Percentiles rank a stretch among this genome's conserved stretches.
phyloP scores from a whole-genome alignment of 2,329 filamentous ascomycete species.

The Thelonectria rubi region DNA sequence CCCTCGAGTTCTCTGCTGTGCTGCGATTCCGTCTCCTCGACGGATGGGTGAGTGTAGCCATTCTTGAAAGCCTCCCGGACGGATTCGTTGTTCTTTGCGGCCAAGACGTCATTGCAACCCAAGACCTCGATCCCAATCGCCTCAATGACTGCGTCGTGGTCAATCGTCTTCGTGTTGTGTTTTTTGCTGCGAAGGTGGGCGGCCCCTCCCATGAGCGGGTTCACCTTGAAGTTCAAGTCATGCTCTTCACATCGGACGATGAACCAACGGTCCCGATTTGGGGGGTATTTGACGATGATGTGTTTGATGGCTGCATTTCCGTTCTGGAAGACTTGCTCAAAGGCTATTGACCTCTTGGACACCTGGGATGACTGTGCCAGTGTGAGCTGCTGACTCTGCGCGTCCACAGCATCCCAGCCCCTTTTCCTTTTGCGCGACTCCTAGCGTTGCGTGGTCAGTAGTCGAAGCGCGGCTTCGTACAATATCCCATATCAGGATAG shows the following conservation, averaged over 20 bases:
- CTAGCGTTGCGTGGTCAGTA: conserved; percentile 1
- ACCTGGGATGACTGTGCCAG: neutral
- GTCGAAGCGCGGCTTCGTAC: neutral
- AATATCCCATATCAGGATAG: neutral
- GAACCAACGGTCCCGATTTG: conserved; percentile 16
- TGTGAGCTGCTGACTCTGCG: conserved; percentile 11
- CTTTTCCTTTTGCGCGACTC: conserved; percentile 26
- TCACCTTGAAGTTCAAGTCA: conserved; percentile 21
- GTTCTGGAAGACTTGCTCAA: conserved; percentile 30
- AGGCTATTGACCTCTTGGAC: conserved; percentile 25
- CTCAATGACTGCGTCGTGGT: conserved; percentile 16
- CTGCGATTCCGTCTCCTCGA: neutral
- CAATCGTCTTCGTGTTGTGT: conserved; percentile 8
- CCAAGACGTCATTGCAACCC: conserved; percentile 22
- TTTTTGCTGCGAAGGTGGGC: conserved; percentile 20
- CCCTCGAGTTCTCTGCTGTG: conserved; percentile 17
- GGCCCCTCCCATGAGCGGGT: conserved; percentile 21
- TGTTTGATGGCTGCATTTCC: conserved; percentile 30
- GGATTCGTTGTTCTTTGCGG: conserved; percentile 25
- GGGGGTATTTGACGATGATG: conserved; percentile 24
- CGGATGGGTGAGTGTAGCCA: conserved; percentile 2
- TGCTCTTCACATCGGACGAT: conserved; percentile 32
- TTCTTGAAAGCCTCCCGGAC: conserved; percentile 11
- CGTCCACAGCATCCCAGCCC: neutral
- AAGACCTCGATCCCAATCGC: conserved; percentile 26